Evolutionary conservation across 495 filamentous ascomycete species (phyloP), one percentile per base, ranked within the genome.

Genomic region (Aspergillus steynii): DNA sequence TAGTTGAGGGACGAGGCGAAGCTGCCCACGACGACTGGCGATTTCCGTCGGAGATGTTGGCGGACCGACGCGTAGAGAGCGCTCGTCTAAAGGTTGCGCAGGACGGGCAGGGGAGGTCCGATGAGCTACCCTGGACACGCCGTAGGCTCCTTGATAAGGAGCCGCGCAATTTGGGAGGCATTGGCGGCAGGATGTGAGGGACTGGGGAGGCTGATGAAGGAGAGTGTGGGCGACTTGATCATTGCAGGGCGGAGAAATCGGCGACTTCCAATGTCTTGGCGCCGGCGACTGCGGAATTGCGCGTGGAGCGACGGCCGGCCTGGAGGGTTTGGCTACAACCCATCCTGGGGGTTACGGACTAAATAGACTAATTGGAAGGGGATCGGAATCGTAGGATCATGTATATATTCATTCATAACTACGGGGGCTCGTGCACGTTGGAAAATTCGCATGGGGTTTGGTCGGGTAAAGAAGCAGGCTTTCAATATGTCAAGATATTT

Each of bases 121-220:
- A 53, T 6, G 57, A 59, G 14, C 51, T 63, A 26, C 68, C 69
- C 52, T 64, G 52, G 10, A 65, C 60, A 52, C 64, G 73, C 67
- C 66, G 66, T 34, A 80, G 66, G 72, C 74, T 74, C 68, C 65
- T 68, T 29, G 67, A 51, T 59, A 80, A 69, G 68, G 73, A 65
- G 59, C 69, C 71, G 66, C 77, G 74, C 52, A 78, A 53, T 74
- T 72, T 77, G 42, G 71, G 68, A 58, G 77, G 75, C 77, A 80
- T 80, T 74, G 66, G 55, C 50, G 61, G 47, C 27, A 37, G 56
- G 34, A 31, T 10, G 45, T 48, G 55, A 51, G 57, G 53, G 9
- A 46, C 55, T 58, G 28, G 56, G 26, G 15, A 48, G 12, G 46
- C 54, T 49, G 56, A 14, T 27, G 34, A 37, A 10, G 53, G 45